Evolutionary conservation across 2,329 filamentous ascomycete genomes (phyloP).

Genomic region (Leptographium lundbergii): DNA sequence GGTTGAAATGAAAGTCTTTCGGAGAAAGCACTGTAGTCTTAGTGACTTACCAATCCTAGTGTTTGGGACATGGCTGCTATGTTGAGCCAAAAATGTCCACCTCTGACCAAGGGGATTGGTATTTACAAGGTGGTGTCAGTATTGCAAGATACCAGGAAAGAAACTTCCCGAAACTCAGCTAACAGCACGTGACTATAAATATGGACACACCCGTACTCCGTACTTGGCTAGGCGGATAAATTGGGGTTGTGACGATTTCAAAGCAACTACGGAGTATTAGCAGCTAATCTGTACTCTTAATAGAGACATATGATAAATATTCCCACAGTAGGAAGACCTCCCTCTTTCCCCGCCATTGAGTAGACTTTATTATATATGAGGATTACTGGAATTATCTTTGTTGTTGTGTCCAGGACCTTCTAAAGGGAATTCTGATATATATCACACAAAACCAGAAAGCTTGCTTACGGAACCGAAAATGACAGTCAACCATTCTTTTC

Average conservation of each 20-base stretch:
- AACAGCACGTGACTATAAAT: neutral
- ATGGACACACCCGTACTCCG: neutral
- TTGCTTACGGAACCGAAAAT: neutral
- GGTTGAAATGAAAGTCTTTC: too few relatives aligned
- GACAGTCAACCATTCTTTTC: neutral
- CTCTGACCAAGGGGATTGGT: too few relatives aligned
- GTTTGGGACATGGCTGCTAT: constrained; percentile 57
- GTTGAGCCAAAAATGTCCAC: neutral
- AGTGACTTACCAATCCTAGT: constrained; percentile 52
- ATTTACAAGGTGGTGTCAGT: neutral
- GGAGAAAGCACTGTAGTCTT: neutral
- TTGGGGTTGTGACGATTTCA: neutral
- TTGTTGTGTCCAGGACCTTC: too few relatives aligned
- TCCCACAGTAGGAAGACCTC: too few relatives aligned
- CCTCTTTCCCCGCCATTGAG: too few relatives aligned
- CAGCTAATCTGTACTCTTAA: too few relatives aligned
- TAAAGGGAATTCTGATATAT: too few relatives aligned
- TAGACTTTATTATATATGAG: too few relatives aligned
- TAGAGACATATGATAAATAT: too few relatives aligned
- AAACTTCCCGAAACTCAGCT: neutral
- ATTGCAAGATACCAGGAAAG: neutral
- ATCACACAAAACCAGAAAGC: neutral
- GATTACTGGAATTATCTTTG: too few relatives aligned
- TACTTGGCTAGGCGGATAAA: neutral
- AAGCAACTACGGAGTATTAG: neutral